Base-by-base conservation (phyloP, 2,329 filamentous ascomycete species). In the Penicillium sp. region DNA sequence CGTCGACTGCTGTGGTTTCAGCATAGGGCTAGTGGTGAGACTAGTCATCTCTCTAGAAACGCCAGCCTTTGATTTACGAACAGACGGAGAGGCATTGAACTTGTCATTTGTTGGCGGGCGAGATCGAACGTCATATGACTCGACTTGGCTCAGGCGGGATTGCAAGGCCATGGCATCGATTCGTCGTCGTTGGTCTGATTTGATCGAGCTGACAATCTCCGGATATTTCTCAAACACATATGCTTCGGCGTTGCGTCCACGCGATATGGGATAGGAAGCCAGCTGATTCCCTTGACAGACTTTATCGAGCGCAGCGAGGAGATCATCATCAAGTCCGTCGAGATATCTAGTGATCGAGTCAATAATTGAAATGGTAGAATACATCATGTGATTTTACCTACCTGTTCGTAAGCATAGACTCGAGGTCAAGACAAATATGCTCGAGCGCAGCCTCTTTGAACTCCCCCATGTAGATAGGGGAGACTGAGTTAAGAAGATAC, bases 371-470 rank as follows among this genome's bases (percentile, higher is more conserved):
- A 14, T 6, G 27, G 37, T 19, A 21, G 6, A 27, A 27, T 2
- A 3, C 1, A 39, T 26, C 6, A 19, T 26, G 39, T 23, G 19
- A 31, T 31, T 25, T 23, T 48, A 54, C 78, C 91, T 48, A 54
- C 78, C 91, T 89, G 61, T 96, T 96, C 69, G 97, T 92, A 50
- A 99, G 85, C 83, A 98, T 91, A 7, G 88, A 86, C 73, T 99
- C 95, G 56, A 98, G 81, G 68, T 96, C 96, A 45, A 96, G 79
- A 67, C 92, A 96, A 23, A 97, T 86, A 70, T 97, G 99, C 72
- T 96, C 91, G 29, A 98, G 79, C 0, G 90, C 91, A 10, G 90
- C 89, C 64, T 95, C 85, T 73, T 96, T 96, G 78, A 99, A 97
- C 55, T 90, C 86, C 0, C 85, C 86, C 6, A 96, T 87, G 0